Conservation (phyloP, 2,329 filamentous ascomycete species). For the Emmonsiellopsis sp. region DNA sequence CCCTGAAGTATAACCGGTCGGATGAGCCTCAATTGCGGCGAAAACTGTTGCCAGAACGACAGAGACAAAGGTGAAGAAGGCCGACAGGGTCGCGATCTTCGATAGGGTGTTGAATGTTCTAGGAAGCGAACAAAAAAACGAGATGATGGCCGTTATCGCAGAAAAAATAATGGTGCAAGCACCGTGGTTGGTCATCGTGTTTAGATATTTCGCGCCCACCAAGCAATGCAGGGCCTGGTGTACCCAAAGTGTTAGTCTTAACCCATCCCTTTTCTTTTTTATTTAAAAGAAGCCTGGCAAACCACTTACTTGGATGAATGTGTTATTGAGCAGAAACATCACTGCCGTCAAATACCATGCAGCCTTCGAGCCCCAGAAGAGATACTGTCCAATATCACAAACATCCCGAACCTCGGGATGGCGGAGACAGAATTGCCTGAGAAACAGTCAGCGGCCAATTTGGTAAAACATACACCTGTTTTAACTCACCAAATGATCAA, state of each 20-base stretch:
- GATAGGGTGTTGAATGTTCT: slow-evolving; percentile 75
- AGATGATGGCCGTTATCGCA: slow-evolving; percentile 63
- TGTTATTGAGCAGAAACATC: slow-evolving; percentile 93
- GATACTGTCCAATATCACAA: slow-evolving; percentile 89
- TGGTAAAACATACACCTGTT: slow-evolving; percentile 1
- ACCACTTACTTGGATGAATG: slow-evolving; percentile 61
- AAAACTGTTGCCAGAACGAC: slow-evolving; percentile 79
- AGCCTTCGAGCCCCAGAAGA: slow-evolving; percentile 78
- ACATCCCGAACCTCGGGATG: slow-evolving; percentile 89
- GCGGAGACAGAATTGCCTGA: slow-evolving; percentile 79
- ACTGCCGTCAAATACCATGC: slow-evolving; percentile 59
- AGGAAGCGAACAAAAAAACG: slow-evolving; percentile 70
- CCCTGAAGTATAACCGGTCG: slow-evolving; percentile 53
- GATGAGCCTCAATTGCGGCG: slow-evolving; percentile 64
- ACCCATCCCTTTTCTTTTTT: not conserved
- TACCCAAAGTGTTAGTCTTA: not conserved
- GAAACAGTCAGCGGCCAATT: not conserved
- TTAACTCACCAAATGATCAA: slow-evolving; percentile 49
- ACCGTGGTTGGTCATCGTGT: slow-evolving; percentile 68
- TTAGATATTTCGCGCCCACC: slow-evolving; percentile 76
- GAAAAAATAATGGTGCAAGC: slow-evolving; percentile 75
- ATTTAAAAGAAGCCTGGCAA: not conserved
- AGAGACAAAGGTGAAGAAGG: slow-evolving; percentile 81
- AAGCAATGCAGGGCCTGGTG: slow-evolving; percentile 57
- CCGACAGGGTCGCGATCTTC: slow-evolving; percentile 68